A percentile compares a stretch with the other conserved stretches of the same genome.
Conservation (phyloP, 768 basidiomycete genomes). For the Arthromyces matolae region DNA sequence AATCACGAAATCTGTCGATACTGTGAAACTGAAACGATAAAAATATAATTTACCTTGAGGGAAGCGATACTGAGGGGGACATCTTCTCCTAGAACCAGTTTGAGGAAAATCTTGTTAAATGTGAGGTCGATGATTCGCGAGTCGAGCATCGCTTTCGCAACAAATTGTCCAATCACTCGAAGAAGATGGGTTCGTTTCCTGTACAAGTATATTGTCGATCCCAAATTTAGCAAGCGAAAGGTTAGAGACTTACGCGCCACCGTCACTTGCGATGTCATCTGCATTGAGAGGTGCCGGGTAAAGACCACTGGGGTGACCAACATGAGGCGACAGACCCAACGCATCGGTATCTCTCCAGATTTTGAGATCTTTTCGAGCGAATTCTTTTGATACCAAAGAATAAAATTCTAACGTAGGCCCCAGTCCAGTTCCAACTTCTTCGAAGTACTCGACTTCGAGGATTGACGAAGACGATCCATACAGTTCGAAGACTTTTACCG, state of each 20-base stretch:
- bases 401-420: constrained; percentile 99
- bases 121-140: constrained; percentile 96
- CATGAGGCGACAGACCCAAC: constrained; percentile 59
- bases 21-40: background rate
- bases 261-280: constrained; percentile 68
- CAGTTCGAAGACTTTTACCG: constrained; percentile 93
- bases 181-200: constrained; percentile 86
- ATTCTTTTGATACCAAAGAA: constrained; percentile 93
- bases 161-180: constrained; percentile 90
- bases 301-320: constrained; percentile 79
- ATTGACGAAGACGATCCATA: constrained; percentile 94
- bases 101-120: constrained; percentile 94
- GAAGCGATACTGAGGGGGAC: constrained; percentile 81
- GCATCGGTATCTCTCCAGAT: constrained; percentile 89
- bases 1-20: constrained; percentile 7
- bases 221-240: background rate
- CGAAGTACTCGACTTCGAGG: constrained; percentile 97
- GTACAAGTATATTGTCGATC: constrained; percentile 6
- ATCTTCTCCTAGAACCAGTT: constrained; percentile 82
- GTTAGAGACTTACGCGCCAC: constrained; percentile 57
- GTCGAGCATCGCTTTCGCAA: constrained; percentile 95
- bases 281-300: constrained; percentile 82
- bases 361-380: constrained; percentile 82
- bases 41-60: constrained; percentile 55
- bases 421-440: constrained; percentile 96